Conservation (phyloP, 2,329 filamentous ascomycete species). For the Blastomyces percursus region DNA sequence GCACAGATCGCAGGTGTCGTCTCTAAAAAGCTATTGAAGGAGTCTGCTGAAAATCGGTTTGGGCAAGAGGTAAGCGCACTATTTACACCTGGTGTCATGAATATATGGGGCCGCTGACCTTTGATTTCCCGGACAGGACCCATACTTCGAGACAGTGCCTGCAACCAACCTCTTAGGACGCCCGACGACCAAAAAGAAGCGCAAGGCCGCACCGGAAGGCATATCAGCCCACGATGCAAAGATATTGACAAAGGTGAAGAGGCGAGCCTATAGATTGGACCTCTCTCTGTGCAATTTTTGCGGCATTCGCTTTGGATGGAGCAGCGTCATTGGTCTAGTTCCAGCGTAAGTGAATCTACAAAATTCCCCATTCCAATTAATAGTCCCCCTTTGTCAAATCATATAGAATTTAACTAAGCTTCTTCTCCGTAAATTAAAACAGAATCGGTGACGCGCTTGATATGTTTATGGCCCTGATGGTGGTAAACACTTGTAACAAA, state of each 20-base stretch:
- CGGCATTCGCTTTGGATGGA: conserved; percentile 80
- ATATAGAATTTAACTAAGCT: background rate
- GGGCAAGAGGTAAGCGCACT: conserved; percentile 28
- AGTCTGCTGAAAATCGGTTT: conserved; percentile 32
- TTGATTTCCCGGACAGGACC: conserved; percentile 50
- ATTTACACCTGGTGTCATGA: background rate
- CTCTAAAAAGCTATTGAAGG: conserved; percentile 27
- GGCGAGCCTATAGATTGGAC: conserved; percentile 75
- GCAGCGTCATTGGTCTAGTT: conserved; percentile 70
- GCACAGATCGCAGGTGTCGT: conserved; percentile 18
- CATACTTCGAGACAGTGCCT: conserved; percentile 74
- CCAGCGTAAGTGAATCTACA: conserved; percentile 54
- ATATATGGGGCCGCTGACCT: background rate
- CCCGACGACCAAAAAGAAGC: conserved; percentile 64
- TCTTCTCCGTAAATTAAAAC: background rate
- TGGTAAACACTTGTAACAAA: conserved; percentile 60
- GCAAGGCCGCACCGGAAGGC: conserved; percentile 72
- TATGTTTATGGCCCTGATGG: conserved; percentile 59
- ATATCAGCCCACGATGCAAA: conserved; percentile 72
- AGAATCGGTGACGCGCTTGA: conserved; percentile 69
- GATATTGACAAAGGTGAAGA: conserved; percentile 75
- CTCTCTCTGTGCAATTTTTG: conserved; percentile 71
- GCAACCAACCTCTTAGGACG: conserved; percentile 58
- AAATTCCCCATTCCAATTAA: background rate
- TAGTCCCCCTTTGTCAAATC: background rate